Percentiles rank a stretch among this genome's conserved stretches.
These are phyloP conservation scores for Scheffersomyces illinoinensis DNA, from an alignment of 1,139 yeast genomes.

Conservation along the genomic window DNA sequence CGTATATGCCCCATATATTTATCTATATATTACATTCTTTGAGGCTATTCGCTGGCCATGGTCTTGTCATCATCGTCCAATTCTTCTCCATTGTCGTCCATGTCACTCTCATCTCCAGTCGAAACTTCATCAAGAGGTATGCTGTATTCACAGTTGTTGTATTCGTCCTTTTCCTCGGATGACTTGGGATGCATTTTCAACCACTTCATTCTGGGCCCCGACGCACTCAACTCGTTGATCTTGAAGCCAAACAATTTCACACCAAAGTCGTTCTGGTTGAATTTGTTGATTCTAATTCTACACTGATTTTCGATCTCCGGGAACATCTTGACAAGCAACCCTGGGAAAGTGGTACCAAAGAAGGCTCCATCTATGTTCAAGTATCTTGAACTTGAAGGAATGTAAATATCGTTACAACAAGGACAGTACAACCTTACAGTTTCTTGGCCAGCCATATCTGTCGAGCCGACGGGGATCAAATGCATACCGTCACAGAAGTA, in stretches of 20 bases:
- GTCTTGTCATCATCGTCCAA: conserved; percentile 42
- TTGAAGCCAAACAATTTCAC: conserved; percentile 87
- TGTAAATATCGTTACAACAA: conserved; percentile 85
- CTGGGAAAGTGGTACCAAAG: conserved; percentile 95
- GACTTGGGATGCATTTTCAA: conserved; percentile 72
- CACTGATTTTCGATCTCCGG: conserved; percentile 70
- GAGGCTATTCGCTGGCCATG: conserved; percentile 43
- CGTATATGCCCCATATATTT: not conserved
- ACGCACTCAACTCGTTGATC: conserved; percentile 68
- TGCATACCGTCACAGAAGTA: conserved; percentile 91
- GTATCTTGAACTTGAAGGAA: conserved; percentile 84
- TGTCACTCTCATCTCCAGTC: conserved; percentile 24
- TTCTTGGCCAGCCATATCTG: conserved; percentile 88
- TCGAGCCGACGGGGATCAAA: conserved; percentile 86
- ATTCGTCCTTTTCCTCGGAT: conserved; percentile 58
- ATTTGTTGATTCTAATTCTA: conserved; percentile 53
- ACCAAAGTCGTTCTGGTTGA: conserved; percentile 57
- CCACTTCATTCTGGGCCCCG: conserved; percentile 97
- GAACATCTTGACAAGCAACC: conserved; percentile 83
- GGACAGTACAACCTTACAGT: conserved; percentile 94
- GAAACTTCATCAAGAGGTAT: conserved; percentile 35
- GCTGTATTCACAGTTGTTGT: conserved; percentile 60
- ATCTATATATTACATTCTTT: not conserved
- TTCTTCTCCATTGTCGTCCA: conserved; percentile 28
- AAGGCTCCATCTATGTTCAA: conserved; percentile 92